phyloP scores from a whole-genome alignment of 2,329 filamentous ascomycete species.

The Sporothrix euskadiensis region DNA sequence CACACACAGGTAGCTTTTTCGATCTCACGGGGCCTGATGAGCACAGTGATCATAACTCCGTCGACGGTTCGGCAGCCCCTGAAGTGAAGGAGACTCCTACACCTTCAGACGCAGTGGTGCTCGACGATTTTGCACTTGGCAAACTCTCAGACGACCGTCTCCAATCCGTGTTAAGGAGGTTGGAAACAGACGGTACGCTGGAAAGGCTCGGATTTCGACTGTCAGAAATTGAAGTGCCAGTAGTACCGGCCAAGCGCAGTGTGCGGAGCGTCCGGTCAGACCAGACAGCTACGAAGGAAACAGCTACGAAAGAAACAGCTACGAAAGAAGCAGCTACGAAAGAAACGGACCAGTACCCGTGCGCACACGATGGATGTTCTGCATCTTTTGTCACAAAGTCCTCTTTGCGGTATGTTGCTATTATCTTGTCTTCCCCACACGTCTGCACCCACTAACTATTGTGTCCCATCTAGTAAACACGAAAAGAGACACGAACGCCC shows the following conservation, averaged over 20 bases:
- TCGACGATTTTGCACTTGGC: neutral
- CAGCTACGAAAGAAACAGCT: neutral
- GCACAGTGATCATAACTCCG: neutral
- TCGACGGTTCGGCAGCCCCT: neutral
- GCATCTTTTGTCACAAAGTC: neutral
- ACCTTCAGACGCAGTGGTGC: neutral
- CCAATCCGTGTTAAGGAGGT: neutral
- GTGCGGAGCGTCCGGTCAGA: neutral
- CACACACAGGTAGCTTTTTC: neutral
- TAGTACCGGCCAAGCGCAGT: neutral
- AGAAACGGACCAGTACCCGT: neutral
- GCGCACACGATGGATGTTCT: neutral
- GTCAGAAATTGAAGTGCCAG: neutral
- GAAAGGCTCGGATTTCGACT: neutral
- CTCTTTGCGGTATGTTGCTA: neutral
- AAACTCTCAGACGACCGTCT: neutral
- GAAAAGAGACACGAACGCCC: constrained; percentile 77
- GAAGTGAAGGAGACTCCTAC: neutral
- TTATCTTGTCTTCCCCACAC: neutral
- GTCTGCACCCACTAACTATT: neutral
- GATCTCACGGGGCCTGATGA: neutral
- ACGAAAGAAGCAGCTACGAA: neutral
- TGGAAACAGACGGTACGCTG: neutral
- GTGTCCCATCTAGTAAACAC: constrained; percentile 59
- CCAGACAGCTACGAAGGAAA: neutral